Base-by-base conservation (phyloP, 129 eudicot genomes). In the Lactuca sativa region DNA sequence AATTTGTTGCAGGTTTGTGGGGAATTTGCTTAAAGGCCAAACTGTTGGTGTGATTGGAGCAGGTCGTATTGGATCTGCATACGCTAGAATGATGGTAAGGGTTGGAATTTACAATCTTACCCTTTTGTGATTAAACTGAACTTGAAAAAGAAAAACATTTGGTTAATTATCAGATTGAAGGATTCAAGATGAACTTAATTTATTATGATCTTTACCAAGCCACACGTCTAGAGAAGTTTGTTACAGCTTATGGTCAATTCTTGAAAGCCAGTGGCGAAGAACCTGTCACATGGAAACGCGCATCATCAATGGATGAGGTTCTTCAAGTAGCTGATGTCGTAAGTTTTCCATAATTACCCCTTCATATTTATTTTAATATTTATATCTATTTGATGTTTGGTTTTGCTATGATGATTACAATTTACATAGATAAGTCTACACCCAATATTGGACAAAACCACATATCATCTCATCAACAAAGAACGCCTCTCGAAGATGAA, bases 41-140 rank as follows among this genome's bases (percentile, higher is more conserved):
- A 93, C 98, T 4, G 98, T 93, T 62, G 98, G 98, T 56, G 97
- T 93, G 54, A 93, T 93, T 83, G 98, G 98, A 80, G 98, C 98
- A 34, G 98, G 98, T 73, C 96, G 98, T 16, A 93, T 93, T 60
- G 98, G 98, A 74, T 93, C 97, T 67, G 98, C 98, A 57, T 93
- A 93, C 82, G 98, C 98, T 71, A 85, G 98, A 87, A 93, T 93
- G 98, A 93, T 93, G 98, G 98, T 93, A 85, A 69, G 34, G 0
- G 15, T n/a, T 47, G n/a, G 52, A 47, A 47, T 12, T 47, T 47
- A 47, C 52, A 12, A 47, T 47, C 4, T 9, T 47, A 47, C n/a
- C 49, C 49, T 10, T 47, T 47, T 47, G n/a, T 47, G 52, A 47
- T 10, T 43, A 43, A 43, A 8, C 13, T 43, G 12, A 47, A 47